Conservation (phyloP, 192 early-diverging fungal species). For the Phlyctochytrium arcticum region DNA sequence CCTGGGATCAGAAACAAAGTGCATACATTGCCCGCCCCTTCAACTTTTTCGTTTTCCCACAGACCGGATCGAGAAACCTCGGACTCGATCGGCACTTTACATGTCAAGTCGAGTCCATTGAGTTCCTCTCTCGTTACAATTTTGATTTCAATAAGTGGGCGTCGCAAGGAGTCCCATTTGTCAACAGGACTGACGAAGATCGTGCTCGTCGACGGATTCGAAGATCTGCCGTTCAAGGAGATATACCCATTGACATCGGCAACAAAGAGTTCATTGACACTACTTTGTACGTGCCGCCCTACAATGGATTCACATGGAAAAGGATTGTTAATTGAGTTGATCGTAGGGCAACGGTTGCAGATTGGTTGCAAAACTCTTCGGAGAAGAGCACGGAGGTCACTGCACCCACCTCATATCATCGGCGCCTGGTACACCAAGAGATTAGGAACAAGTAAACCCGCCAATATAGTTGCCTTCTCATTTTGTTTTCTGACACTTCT, state of each 20-base stretch:
- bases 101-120: constrained; percentile 53
- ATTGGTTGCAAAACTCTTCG: constrained; percentile 44
- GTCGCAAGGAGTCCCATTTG: constrained; percentile 66
- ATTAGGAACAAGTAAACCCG: constrained; percentile 42
- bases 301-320: background rate
- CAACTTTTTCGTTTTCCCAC: constrained; percentile 88
- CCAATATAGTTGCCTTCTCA: background rate
- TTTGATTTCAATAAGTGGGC: constrained; percentile 95
- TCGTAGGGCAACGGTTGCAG: constrained; percentile 33
- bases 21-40: constrained; percentile 75
- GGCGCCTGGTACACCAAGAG: constrained; percentile 76
- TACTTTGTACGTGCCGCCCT: constrained; percentile 37
- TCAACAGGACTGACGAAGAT: constrained; percentile 59
- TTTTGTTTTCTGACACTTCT: background rate
- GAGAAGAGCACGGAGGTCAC: constrained; percentile 41
- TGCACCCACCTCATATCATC: constrained; percentile 60
- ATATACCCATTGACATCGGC: constrained; percentile 49
- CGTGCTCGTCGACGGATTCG: constrained; percentile 21
- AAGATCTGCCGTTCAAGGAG: constrained; percentile 12
- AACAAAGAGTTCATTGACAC: constrained; percentile 47
- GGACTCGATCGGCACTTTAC: constrained; percentile 51
- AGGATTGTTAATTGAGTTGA: constrained; percentile 14
- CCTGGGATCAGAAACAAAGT: constrained; percentile 47
- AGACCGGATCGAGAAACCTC: constrained; percentile 37
- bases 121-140: constrained; percentile 68